Evolutionary conservation across 75 land plant genomes (phyloP).

Genomic region (Cunninghamia lanceolata): DNA sequence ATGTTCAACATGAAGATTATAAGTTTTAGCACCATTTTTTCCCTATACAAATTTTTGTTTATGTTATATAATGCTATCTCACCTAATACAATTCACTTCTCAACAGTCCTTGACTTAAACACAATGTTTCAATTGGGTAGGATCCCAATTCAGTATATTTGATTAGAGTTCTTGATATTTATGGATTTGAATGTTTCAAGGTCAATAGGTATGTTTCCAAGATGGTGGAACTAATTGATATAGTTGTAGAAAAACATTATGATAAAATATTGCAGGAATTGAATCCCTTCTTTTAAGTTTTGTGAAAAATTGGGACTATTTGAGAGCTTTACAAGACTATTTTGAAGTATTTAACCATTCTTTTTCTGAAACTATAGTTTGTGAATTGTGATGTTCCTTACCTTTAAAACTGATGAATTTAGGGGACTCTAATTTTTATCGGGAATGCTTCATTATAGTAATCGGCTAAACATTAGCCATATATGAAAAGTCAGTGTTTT

Average conservation of each 20-base stretch:
- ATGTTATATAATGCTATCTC: no score
- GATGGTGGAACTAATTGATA: neutral
- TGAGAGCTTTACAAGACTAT: neutral
- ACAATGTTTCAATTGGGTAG: conserved; percentile 92
- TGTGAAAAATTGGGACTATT: conserved; percentile 1
- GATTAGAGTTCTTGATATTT: conserved; percentile 97
- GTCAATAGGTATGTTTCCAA: conserved; percentile 48
- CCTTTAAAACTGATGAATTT: neutral
- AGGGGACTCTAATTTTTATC: neutral
- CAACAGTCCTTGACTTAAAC: no score
- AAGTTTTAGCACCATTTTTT: no score
- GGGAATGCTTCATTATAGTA: neutral
- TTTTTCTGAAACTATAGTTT: neutral
- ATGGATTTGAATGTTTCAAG: conserved; percentile 99
- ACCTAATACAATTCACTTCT: no score
- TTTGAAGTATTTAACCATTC: neutral
- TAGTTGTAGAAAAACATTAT: neutral
- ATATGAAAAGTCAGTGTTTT: neutral
- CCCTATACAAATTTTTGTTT: no score
- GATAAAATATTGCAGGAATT: neutral
- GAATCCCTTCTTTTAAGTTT: neutral
- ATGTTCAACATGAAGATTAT: no score
- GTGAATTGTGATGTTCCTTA: neutral
- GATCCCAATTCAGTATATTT: conserved; percentile 75
- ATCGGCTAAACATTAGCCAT: neutral